Conservation (phyloP, 208 protist genomes). For the Leishmania martiniquensis region DNA sequence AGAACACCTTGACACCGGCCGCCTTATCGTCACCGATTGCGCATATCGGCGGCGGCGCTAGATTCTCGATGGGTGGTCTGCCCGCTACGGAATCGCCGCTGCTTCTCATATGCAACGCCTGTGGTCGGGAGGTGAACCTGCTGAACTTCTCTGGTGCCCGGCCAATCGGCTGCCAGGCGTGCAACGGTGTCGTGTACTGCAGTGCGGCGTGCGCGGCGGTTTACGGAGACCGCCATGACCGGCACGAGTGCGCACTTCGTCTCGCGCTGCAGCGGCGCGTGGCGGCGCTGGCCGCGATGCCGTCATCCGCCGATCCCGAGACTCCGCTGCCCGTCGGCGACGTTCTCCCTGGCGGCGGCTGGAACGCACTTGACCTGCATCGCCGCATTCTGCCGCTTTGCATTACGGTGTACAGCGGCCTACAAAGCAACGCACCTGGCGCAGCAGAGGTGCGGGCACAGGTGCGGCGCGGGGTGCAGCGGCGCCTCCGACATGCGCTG, state of each 20-base stretch:
- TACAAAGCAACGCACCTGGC: constrained; percentile 22
- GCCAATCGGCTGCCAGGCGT: constrained; percentile 29
- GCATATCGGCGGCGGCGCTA: constrained; percentile 1
- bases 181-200: constrained; percentile 44
- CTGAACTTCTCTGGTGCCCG: not conserved
- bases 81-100: constrained; percentile 1
- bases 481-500: constrained; percentile 20
- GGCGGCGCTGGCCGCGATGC: constrained; percentile 11
- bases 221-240: constrained; percentile 34
- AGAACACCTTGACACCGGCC: not conserved
- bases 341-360: constrained; percentile 35
- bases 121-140: constrained; percentile 16
- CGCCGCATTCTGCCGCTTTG: constrained; percentile 36
- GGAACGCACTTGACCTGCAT: constrained; percentile 29
- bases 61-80: not conserved
- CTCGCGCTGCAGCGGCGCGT: constrained; percentile 23
- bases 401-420: constrained; percentile 39
- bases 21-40: not conserved
- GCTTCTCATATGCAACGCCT: constrained; percentile 19
- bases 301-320: not conserved
- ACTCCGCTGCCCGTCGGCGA: constrained; percentile 21
- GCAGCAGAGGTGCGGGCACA: constrained; percentile 22
- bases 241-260: constrained; percentile 42
- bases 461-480: constrained; percentile 31
- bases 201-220: constrained; percentile 33